Evolutionary conservation across 1,284 basidiomycete genomes (phyloP), one percentile per base, ranked within the genome.

Genomic region (Moniliophthora roreri): DNA sequence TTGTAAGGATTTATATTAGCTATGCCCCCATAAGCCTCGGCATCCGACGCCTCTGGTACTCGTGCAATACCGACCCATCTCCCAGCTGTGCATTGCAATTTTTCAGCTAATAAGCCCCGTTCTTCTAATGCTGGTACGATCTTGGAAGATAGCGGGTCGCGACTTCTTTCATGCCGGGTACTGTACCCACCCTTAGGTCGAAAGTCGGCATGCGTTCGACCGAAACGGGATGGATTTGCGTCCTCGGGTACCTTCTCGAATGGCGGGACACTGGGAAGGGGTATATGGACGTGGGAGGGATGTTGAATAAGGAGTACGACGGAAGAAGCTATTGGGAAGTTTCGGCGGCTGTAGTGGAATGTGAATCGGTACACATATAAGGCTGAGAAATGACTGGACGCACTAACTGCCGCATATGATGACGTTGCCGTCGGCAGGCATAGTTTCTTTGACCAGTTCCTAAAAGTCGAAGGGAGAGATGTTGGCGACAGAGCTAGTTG

Each of bases 21-120:
- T n/a, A n/a, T n/a, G 20, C 13, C 16, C 16, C 36, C 20, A 7
- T 54, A 60, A 9, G 51, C 28, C 34, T 35, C 20, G 10, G 23
- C 21, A 5, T 51, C 57, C 21, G 59, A 58, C 39, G 53, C 56
- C 32, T 70, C 64, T 1, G 82, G 82, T 34, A 82, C 40, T 6
- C 77, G 68, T 2, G 77, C 61, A 15, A 83, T 61, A 3, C 82
- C 82, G 28, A 72, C 64, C 80, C 81, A 84, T 51, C 68, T 71
- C 8, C 66, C 70, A 4, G 34, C 54, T 1, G 58, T 56, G n/a
- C 74, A 54, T 0, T 67, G 65, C 7, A 65, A 65, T 10, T 40
- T 46, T 3, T 47, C 51, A 0, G 70, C 74, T 16, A 80, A 53
- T 10, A 84, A 62, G 2, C 78, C 80, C 4, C 70, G 67, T 16